phyloP scores from a whole-genome alignment of 164 flowering plant species.

The Dillenia turbinata region DNA sequence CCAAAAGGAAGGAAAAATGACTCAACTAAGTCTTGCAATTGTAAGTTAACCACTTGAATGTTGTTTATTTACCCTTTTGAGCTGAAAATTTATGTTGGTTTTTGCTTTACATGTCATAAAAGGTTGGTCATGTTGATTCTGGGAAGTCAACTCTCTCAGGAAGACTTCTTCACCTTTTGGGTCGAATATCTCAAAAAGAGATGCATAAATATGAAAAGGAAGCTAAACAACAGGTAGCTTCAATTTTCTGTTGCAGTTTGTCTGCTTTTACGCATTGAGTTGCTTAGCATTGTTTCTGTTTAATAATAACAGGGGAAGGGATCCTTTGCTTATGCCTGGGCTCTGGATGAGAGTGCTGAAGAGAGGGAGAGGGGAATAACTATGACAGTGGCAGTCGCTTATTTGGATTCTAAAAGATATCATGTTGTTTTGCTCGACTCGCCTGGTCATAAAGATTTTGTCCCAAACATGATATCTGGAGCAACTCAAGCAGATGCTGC shows the following conservation, averaged over 20 bases:
- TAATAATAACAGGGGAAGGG: constrained; percentile 72
- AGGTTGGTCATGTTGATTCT: constrained; percentile 99
- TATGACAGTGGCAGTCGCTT: constrained; percentile 96
- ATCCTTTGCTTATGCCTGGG: constrained; percentile 99
- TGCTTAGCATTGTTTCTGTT: neutral
- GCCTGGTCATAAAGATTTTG: constrained; percentile 99
- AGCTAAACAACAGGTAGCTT: constrained; percentile 62
- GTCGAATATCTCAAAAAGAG: constrained; percentile 75
- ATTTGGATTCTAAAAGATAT: constrained; percentile 70
- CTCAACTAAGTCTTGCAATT: constrained; percentile 88
- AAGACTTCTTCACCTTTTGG: constrained; percentile 76
- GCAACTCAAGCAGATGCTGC: constrained; percentile 99
- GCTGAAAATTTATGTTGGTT: no score
- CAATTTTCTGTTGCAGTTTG: neutral
- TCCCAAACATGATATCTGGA: constrained; percentile 98
- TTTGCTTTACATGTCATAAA: neutral
- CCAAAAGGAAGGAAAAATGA: constrained; percentile 36
- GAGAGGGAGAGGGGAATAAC: constrained; percentile 98
- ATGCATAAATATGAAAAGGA: constrained; percentile 95
- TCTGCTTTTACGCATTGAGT: neutral
- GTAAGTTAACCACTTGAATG: constrained; percentile 36
- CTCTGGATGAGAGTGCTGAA: constrained; percentile 90
- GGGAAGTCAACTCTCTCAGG: constrained; percentile 98
- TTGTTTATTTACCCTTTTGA: neutral
- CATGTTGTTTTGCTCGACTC: constrained; percentile 93